Base-by-base conservation (phyloP, 106 monocot genomes). In the Dioscorea zingiberensis region DNA sequence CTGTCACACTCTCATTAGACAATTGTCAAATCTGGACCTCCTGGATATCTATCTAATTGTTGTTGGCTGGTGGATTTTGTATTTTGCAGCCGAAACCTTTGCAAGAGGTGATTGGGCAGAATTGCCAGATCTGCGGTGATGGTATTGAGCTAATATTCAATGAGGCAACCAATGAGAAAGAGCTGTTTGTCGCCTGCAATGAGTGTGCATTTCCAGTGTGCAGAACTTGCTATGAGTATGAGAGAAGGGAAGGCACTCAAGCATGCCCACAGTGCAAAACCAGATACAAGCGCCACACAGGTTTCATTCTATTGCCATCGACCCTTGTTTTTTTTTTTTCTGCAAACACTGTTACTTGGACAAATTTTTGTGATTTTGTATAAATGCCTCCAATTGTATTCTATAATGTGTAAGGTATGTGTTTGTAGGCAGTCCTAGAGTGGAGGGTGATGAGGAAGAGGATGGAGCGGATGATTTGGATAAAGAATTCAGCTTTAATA, bases 141-240 rank as follows among this genome's bases (percentile, higher is more conserved):
- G 74, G 48, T 0, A 81, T 92, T 62, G 81, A 92, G 71, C 63
- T 65, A 16, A 38, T 73, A 10, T 25, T 21, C 15, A 63, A 76
- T 21, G 59, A 45, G 53, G 10, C 4, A 38, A 19, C 1, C 0
- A 71, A 78, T 44, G 77, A 63, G 47, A 67, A 77, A 11, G 91
- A 87, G 45, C 61, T 55, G 18, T 92, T 92, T 72, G 91, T 92
- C 69, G 91, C 91, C 11, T 92, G 91, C 81, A 78, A 91, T 55
- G 91, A 91, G 54, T 91, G 91, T 47, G 91, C 75, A 9, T 87
- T 87, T 54, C 91, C 91, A 16, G 87, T 92, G 4, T 92, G 91
- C 57, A 74, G 84, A 54, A 27, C 71, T 19, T 92, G 91, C 71
- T 92, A 92, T 47, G 81, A 81, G 70, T 92, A 92, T 32, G 91